Evolutionary conservation across 2,329 filamentous ascomycete genomes (phyloP).

Genomic region (Penicillium frequentans): DNA sequence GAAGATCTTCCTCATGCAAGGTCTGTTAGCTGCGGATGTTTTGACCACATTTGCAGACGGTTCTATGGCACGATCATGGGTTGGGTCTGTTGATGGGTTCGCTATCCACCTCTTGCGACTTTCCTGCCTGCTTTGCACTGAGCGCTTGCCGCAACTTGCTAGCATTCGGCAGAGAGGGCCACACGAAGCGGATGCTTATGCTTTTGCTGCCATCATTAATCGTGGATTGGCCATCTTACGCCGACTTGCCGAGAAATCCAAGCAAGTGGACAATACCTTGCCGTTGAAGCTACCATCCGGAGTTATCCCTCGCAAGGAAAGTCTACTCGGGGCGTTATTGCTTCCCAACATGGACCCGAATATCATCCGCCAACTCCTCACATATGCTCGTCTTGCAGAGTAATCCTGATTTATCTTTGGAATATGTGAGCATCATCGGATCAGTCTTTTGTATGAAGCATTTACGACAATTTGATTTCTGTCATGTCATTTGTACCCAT

Average conservation of each 20-base stretch:
- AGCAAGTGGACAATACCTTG: constrained; percentile 54
- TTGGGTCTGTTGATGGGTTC: constrained; percentile 80
- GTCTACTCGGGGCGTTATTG: constrained; percentile 65
- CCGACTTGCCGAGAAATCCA: constrained; percentile 65
- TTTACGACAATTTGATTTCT: constrained; percentile 23
- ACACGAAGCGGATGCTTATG: constrained; percentile 43
- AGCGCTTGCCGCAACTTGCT: constrained; percentile 51
- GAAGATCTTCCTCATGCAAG: constrained; percentile 89
- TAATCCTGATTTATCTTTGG: constrained; percentile 15
- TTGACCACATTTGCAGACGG: constrained; percentile 75
- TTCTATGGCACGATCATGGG: constrained; percentile 73
- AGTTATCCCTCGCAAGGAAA: constrained; percentile 66
- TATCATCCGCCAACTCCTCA: constrained; percentile 67
- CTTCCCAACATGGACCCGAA: constrained; percentile 64
- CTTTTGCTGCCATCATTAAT: constrained; percentile 59
- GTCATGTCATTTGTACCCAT: constrained; percentile 29
- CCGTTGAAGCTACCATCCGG: constrained; percentile 56
- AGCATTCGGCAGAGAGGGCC: constrained; percentile 35
- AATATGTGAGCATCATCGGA: background rate
- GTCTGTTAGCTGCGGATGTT: constrained; percentile 86
- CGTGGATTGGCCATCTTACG: constrained; percentile 68
- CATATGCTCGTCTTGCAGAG: constrained; percentile 58
- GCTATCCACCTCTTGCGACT: constrained; percentile 76
- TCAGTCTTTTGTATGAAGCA: constrained; percentile 10
- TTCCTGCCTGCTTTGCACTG: constrained; percentile 68